These are phyloP conservation scores for Elsinoe batatas DNA, from an alignment of 2,329 filamentous ascomycete species.

Conservation along the genomic window DNA sequence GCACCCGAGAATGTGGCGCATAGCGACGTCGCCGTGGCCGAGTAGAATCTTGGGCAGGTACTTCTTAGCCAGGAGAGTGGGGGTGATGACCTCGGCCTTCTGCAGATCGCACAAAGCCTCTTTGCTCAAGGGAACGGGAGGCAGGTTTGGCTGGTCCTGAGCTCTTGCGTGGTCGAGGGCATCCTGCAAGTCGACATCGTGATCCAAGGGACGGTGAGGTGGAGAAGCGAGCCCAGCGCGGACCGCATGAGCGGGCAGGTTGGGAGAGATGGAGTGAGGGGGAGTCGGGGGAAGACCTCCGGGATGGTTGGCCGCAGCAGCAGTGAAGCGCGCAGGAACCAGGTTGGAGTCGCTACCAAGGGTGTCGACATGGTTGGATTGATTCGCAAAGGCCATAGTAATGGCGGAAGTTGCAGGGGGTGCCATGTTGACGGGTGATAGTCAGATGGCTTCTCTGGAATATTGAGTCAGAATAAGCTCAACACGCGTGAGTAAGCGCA, in stretches of 20 bases:
- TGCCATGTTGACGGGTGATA: slow-evolving; percentile 23
- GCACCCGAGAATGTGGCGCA: slow-evolving; percentile 91
- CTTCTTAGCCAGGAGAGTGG: slow-evolving; percentile 74
- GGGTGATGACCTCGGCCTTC: slow-evolving; percentile 71
- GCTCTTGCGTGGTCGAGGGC: slow-evolving; percentile 43
- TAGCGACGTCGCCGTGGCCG: slow-evolving; percentile 80
- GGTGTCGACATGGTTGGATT: slow-evolving; percentile 23
- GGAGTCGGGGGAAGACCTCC: slow-evolving; percentile 65
- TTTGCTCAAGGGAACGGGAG: slow-evolving; percentile 33
- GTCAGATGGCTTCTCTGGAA: slow-evolving; percentile 27
- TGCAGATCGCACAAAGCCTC: slow-evolving; percentile 51
- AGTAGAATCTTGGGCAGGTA: slow-evolving; percentile 86
- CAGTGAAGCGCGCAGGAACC: slow-evolving; percentile 19
- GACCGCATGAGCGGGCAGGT: slow-evolving; percentile 69
- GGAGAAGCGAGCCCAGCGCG: slow-evolving; percentile 44
- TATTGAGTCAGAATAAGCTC: slow-evolving; percentile 14
- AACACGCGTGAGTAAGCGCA: background rate
- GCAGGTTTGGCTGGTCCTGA: slow-evolving; percentile 30
- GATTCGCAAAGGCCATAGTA: slow-evolving; percentile 27
- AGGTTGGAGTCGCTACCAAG: slow-evolving; percentile 13
- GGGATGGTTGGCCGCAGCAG: slow-evolving; percentile 22
- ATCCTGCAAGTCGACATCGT: slow-evolving; percentile 78
- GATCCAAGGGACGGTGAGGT: slow-evolving; percentile 54
- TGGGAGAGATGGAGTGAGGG: slow-evolving; percentile 89
- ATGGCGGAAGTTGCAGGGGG: slow-evolving; percentile 20